Evolutionary conservation across 2,329 filamentous ascomycete species (phyloP), one percentile per base, ranked within the genome.

Genomic region (Penicillium hesseltinei): DNA sequence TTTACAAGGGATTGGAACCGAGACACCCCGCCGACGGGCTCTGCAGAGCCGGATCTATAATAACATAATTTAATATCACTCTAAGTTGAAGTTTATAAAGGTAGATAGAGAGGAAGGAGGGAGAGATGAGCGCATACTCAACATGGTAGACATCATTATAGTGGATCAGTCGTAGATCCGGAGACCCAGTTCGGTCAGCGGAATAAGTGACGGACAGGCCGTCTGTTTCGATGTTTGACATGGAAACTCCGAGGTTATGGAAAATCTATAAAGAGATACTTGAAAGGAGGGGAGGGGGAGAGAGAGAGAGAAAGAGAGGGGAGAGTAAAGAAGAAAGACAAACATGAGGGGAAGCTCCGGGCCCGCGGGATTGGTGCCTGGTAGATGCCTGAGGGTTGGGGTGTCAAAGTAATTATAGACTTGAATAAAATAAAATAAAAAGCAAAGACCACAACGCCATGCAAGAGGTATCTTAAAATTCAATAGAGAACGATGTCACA

Each of bases 71-170:
- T 44, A 47, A 39, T 56, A 48, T 56, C 54, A 49, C 15, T 7
- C 5, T 5, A 31, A 7, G 4, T 25, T 23, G 21, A 6, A 44
- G 38, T 19, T 19, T 15, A 10, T 13, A 19, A 48, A 19, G 27
- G 11, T 9, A 40, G 35, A 25, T n/a, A 50, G 27, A 50, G 23
- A 21, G 21, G n/a, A 27, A 38, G 35, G 23, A 31, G 25, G 35
- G 19, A 31, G 44, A 47, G 54, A 44, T 43, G 42, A 53, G 51
- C 35, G 66, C 71, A 59, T 73, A 78, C 74, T 96, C 91, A 53
- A 96, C 84, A 68, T 96, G 92, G 74, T 96, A 96, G 59, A 96
- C 92, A 76, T 97, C 92, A 75, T 96, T 96, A 81, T 89, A 96
- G 77, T 96, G 92, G 33, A 96, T 73, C 54, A 96, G 76, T n/a